phyloP scores from a whole-genome alignment of 148 eudicot species.

The Cornus florida region DNA sequence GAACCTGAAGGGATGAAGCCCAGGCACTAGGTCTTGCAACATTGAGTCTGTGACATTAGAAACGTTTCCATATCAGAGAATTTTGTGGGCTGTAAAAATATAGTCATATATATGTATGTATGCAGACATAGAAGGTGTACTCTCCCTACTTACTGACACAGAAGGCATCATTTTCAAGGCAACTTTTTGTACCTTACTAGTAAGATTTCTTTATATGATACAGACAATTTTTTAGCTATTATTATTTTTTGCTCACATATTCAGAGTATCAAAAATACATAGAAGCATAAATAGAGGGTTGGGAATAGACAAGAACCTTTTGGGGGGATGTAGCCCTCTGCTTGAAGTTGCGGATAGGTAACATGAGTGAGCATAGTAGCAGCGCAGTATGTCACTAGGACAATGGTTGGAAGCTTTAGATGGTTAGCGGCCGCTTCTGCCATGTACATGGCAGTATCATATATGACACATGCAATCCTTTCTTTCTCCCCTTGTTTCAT shows the following conservation, averaged over 20 bases:
- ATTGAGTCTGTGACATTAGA: slow-evolving; percentile 8
- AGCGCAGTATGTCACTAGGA: slow-evolving; percentile 25
- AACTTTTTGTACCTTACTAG: not conserved
- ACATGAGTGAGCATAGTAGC: slow-evolving; percentile 20
- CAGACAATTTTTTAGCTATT: no score
- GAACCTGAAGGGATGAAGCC: not conserved
- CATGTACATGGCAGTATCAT: slow-evolving; percentile 29
- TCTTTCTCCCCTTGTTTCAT: slow-evolving; percentile 7
- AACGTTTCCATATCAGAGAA: not conserved
- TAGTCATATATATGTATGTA: not conserved
- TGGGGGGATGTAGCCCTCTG: slow-evolving; percentile 35
- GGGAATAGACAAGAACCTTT: slow-evolving; percentile 18
- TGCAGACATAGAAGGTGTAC: not conserved
- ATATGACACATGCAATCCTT: slow-evolving; percentile 29
- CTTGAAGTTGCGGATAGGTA: slow-evolving; percentile 18
- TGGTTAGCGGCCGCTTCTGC: slow-evolving; percentile 25
- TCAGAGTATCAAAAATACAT: no score
- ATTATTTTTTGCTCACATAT: no score
- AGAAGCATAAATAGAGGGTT: no score
- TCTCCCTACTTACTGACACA: no score
- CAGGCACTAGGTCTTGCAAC: slow-evolving; percentile 15
- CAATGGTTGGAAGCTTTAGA: slow-evolving; percentile 41
- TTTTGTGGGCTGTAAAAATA: not conserved
- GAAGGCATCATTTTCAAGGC: not conserved
- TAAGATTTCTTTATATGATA: no score